Base-by-base conservation (phyloP, 176 grass and related monocot genomes). In the Oryza brachyantha region DNA sequence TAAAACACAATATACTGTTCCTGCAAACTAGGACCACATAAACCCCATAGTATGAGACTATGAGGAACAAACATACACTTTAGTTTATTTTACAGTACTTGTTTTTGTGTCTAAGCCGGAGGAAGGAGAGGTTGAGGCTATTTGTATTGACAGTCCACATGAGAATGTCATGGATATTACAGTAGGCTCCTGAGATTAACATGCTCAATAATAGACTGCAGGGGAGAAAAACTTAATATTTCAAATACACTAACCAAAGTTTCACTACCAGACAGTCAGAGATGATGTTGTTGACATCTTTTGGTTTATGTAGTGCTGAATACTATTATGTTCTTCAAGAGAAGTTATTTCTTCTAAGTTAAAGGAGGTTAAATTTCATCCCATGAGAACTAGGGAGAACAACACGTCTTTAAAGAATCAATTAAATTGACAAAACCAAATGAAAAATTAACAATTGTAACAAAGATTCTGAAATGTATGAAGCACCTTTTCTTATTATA, bases 371-470 rank as follows among this genome's bases (percentile, higher is more conserved):
- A 70, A 63, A 69, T 29, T 70, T 8, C 32, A 62, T 45, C 16
- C 16, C 25, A 75, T 86, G 34, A 62, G 28, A 86, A 78, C 26
- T 59, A 64, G 54, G n/a, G 52, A 67, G 37, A 74, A 79, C 69
- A 59, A 84, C 79, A 60, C 68, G 45, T 5, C 24, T 86, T 84
- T 64, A 79, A 73, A 36, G 73, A 16, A 81, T 89, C 57, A 37
- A n/a, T 58, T 24, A 73, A 57, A 43, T 19, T 54, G 37, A 66
- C 68, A 16, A 81, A 5, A 40, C 9, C 24, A 55, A 58, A 64
- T 54, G 4, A 29, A 60, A 59, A 73, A 37, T 66, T 16, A 73
- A 36, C 32, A 13, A 28, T 35, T 55, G 45, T 28, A 86, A 70
- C 31, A 52, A 55, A 68, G 13, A 66, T 79, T 45, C 32, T 25